Conservation (phyloP, 2,329 filamentous ascomycete species). For the Colletotrichum eremochloae region DNA sequence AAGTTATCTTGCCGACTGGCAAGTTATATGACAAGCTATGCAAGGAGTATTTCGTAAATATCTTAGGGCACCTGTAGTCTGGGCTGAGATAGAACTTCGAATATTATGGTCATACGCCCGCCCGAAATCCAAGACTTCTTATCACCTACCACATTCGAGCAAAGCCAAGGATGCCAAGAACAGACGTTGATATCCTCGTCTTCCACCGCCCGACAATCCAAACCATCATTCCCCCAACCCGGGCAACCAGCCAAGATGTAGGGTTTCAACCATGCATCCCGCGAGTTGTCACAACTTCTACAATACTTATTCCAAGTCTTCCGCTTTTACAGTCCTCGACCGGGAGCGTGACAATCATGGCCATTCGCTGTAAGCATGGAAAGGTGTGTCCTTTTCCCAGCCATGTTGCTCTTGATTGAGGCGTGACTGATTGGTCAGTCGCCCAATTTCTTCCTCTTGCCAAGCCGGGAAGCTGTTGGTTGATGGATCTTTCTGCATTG, state of each 20-base stretch:
- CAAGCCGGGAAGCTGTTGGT: not conserved
- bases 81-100: not conserved
- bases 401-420: not conserved
- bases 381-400: not conserved
- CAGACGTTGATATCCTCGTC: not conserved
- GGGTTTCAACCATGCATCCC: not conserved
- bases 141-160: constrained; percentile 16
- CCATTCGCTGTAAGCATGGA: not conserved
- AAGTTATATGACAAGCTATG: too few species aligned
- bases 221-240: not conserved
- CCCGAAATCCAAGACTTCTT: not conserved
- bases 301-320: not conserved
- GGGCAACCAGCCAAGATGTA: not conserved
- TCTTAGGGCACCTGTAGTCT: not conserved
- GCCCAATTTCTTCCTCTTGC: not conserved
- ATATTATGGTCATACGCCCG: not conserved
- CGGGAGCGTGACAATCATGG: not conserved
- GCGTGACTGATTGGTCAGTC: not conserved
- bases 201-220: not conserved
- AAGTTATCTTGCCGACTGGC: too few species aligned
- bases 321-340: not conserved
- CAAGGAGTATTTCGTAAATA: too few species aligned
- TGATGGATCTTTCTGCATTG: not conserved
- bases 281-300: not conserved
- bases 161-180: constrained; percentile 27